Conservation (phyloP, 192 early-diverging fungal species). For the Podila epigama region DNA sequence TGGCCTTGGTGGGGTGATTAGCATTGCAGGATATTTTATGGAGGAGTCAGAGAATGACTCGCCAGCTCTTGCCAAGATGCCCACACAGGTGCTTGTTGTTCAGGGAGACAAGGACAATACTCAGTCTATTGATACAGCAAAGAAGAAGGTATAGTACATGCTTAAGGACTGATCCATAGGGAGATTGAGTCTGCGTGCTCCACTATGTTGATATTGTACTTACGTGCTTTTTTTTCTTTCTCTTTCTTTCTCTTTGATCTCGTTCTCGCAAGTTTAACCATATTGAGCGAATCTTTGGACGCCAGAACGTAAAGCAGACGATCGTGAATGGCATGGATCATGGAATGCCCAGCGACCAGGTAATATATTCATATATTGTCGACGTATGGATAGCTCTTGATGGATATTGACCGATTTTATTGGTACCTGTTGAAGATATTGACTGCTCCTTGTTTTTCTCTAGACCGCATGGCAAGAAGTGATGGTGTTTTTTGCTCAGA, state of each 20-base stretch:
- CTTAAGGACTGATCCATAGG: too few relatives aligned
- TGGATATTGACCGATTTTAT: background rate
- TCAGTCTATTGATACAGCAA: conserved; percentile 39
- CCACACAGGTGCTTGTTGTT: conserved; percentile 60
- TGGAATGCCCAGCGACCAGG: conserved; percentile 64
- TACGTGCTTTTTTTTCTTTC: background rate
- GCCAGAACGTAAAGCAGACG: conserved; percentile 35
- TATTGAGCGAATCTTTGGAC: conserved; percentile 43
- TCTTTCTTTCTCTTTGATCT: background rate
- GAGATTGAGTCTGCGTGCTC: too few relatives aligned
- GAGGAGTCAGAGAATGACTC: conserved; percentile 47
- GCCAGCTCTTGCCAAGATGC: conserved; percentile 22
- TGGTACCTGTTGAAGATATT: background rate
- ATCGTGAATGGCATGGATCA: conserved; percentile 68
- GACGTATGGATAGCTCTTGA: background rate
- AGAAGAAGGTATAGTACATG: conserved; percentile 56
- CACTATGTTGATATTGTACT: conserved; percentile 6
- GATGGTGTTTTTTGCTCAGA: conserved; percentile 67
- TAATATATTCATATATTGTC: conserved; percentile 15
- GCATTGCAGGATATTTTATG: conserved; percentile 65
- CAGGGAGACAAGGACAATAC: conserved; percentile 65
- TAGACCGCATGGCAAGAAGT: conserved; percentile 67
- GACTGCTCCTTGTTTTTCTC: background rate
- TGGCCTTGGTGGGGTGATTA: conserved; percentile 64
- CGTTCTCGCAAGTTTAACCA: conserved; percentile 12